Base-by-base conservation (phyloP, 31 red algal species). In the Odonthalia washingtoniensis region DNA sequence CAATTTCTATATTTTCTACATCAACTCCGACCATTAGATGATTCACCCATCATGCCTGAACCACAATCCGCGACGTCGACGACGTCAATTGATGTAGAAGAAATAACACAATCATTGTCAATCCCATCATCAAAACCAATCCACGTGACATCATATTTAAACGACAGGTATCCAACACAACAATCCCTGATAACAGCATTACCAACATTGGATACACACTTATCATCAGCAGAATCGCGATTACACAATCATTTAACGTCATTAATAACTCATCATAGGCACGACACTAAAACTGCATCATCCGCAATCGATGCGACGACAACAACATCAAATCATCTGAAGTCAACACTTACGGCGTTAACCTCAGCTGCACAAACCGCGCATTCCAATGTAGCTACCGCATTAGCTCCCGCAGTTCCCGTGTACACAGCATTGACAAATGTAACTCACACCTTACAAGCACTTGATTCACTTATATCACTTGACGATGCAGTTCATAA, bases 91-190 rank as follows among this genome's bases (percentile, higher is more conserved):
- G 87, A 90, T 24, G 46, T 90, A 3, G 72, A 75, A 40, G 40
- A 81, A 46, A 74, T 90, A 43, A 26, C 77, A 45, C n/a, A n/a
- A n/a, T 65, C 65, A 36, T 69, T 90, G 3, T 46, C 46, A 14
- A 90, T 90, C 37, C 87, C 87, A 5, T 69, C 81, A n/a, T 43
- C 44, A 30, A 35, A 63, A 33, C 46, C 65, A 76, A 65, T 94
- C 32, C 84, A 94, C 46, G 84, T 95, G 1, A 43, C 88, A n/a
- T 62, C 83, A 0, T 96, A 91, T 72, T 67, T 96, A 42, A 96
- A 96, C 74, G 70, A 62, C 24, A 83, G 77, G 21, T 96, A 92
- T 66, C 83, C 88, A 37, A 37, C 62, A 26, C 76, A 87, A 45
- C 76, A 68, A n/a, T 14, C 84, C 24, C 94, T 96, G 21, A 63